Base-by-base conservation (phyloP, 345 rosid genomes). In the Eucalyptus microcorys region DNA sequence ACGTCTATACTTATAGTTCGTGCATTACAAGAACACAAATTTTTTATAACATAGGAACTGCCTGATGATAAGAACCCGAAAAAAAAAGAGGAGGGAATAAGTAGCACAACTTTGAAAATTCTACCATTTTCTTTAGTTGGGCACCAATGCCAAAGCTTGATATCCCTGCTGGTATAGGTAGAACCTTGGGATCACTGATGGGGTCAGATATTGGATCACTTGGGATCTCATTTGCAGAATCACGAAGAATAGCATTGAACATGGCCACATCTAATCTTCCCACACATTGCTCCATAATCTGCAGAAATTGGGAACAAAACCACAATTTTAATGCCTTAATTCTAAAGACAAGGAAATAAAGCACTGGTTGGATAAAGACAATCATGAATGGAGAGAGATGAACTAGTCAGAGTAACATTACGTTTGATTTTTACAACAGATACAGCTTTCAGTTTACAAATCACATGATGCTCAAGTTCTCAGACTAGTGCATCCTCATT, bases 191-290 rank as follows among this genome's bases (percentile, higher is more conserved):
- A 92, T 97, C 94, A 47, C 95, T 93, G 87, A 96, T 96, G 90
- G 99, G 99, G 89, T 97, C 99, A 90, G 98, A 96, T 10, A 96
- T 95, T 89, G 99, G 99, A 93, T 96, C 99, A 32, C 98, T 96
- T 79, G 98, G 98, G 87, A 95, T 95, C 71, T 94, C 98, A 83
- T 96, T 97, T 89, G 87, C 94, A 87, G 98, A 95, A 88, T 96
- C 99, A 89, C 97, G 97, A 88, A 96, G 99, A 90, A 98, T 94
- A 66, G 99, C 99, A 93, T 96, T 98, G 95, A 98, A 96, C 97
- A 96, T 96, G 61, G 98, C 99, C 85, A 96, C 98, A 92, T 98
- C 99, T 91, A 98, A 90, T 89, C 99, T 93, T 89, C 96, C 95
- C 92, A 96, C 97, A 16, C 99, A 96, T 89, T 97, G 97, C 93